Base-by-base conservation (phyloP, 2,329 filamentous ascomycete species). In the Fusarium sp. region DNA sequence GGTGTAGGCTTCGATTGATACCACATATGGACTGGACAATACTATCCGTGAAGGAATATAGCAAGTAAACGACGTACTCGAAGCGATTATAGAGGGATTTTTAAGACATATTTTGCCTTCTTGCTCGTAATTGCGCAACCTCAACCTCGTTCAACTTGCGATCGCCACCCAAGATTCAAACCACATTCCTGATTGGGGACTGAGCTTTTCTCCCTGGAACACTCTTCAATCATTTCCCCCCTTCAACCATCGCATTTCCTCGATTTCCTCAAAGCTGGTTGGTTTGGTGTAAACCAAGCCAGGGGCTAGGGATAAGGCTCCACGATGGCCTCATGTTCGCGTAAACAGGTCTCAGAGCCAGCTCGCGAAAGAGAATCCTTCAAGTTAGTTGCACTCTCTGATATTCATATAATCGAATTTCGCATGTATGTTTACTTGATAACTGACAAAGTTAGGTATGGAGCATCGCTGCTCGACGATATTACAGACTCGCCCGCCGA, bases 341-440 rank as follows among this genome's bases (percentile, higher is more conserved):
- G 54, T 26, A 61, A 72, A 38, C 54, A 57, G 48, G 69, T 72
- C 12, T 72, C 63, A 20, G 69, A 72, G 63, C 45, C 70, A 57
- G 48, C 64, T 45, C 69, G 70, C 22, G 70, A 72, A 41, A 52
- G 69, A 38, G 70, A 72, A 69, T 60, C 70, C 6, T 65, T 72
- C 54, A 72, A 73, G 70, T 73, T 47, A n/a, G 70, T 73, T 35
- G 14, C 26, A 24, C 28, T 15, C 18, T 15, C 15, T 33, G 13
- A 33, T 55, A 18, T n/a, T 33, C 5, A 18, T 13, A 26, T 11
- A 39, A 54, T 7, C 6, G 20, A 31, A 15, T 11, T 14, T 14
- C 13, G 14, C 33, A 7, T 9, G 10, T 10, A 9, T 20, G 17
- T 7, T 36, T n/a, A 10, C 14, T 26, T 55, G 20, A 31, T 26